Conservation (phyloP, 2,329 filamentous ascomycete genomes). For the Hypoxylon sp. region DNA sequence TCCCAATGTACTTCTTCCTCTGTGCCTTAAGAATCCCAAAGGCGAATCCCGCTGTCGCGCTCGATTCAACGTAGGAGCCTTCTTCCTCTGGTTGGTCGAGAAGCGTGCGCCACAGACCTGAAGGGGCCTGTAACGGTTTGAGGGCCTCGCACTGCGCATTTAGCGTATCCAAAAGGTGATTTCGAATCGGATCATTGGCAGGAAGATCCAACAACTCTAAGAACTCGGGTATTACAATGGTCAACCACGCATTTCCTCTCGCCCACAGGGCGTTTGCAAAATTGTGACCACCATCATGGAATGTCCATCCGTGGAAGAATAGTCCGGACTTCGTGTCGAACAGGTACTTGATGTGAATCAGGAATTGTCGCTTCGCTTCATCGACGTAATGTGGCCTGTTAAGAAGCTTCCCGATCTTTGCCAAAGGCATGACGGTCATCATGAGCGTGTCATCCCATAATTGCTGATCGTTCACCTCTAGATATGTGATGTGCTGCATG, state of each 20-base stretch:
- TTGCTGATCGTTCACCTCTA: conserved; percentile 78
- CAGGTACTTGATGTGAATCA: conserved; percentile 84
- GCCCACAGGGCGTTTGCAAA: conserved; percentile 72
- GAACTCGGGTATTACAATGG: conserved; percentile 87
- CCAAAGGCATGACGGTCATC: conserved; percentile 87
- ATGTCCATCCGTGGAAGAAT: conserved; percentile 88
- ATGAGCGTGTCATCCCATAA: conserved; percentile 90
- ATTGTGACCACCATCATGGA: conserved; percentile 75
- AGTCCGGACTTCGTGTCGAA: conserved; percentile 79
- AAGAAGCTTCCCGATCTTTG: conserved; percentile 82
- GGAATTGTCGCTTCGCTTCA: conserved; percentile 83
- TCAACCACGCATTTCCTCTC: conserved; percentile 79
- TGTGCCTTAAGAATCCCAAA: conserved; percentile 83
- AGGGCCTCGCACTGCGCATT: conserved; percentile 79
- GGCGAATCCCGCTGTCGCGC: conserved; percentile 84
- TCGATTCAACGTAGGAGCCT: conserved; percentile 82
- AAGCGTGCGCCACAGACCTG: conserved; percentile 81
- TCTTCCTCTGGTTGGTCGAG: conserved; percentile 75
- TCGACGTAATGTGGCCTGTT: conserved; percentile 79
- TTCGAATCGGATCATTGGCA: conserved; percentile 73
- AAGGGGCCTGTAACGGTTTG: conserved; percentile 69
- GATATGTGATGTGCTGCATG: conserved; percentile 83
- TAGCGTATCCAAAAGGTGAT: conserved; percentile 73
- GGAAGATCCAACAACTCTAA: conserved; percentile 78
- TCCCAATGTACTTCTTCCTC: conserved; percentile 76